Percentiles rank a stretch among this genome's conserved stretches.
phyloP scores from a whole-genome alignment of 768 basidiomycete genomes.

The Russula vinacea region DNA sequence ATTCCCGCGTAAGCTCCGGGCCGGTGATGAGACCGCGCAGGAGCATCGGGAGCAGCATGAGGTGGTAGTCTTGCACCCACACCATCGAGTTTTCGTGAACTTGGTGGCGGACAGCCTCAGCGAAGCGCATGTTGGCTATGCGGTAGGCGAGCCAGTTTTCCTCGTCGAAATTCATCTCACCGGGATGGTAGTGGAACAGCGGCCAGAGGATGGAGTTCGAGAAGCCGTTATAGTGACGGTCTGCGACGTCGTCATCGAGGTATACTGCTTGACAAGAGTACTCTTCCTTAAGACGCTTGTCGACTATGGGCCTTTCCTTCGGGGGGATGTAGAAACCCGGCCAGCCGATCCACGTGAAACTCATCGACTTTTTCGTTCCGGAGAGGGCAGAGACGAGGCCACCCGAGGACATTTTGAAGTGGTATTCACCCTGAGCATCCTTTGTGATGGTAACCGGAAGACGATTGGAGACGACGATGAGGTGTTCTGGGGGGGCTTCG shows the following conservation, averaged over 20 bases:
- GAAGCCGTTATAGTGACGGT: conserved; percentile 97
- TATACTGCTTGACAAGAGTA: conserved; percentile 98
- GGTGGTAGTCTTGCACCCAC: conserved; percentile 98
- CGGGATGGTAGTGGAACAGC: conserved; percentile 98
- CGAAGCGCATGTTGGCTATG: conserved; percentile 93
- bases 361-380: conserved; percentile 97
- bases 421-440: conserved; percentile 88
- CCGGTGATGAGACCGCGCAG: conserved; percentile 86
- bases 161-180: conserved; percentile 99
- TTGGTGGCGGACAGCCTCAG: conserved; percentile 79
- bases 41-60: conserved; percentile 97
- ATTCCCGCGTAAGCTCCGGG: conserved; percentile 51
- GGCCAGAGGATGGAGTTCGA: conserved; percentile 99
- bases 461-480: conserved; percentile 95
- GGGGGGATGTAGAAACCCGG: conserved; percentile 90
- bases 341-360: conserved; percentile 98
- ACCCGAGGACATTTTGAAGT: conserved; percentile 99
- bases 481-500: conserved; percentile 53
- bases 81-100: conserved; percentile 88
- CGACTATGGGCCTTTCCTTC: conserved; percentile 87
- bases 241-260: conserved; percentile 97
- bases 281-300: conserved; percentile 89
- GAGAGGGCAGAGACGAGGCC: conserved; percentile 96
- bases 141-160: conserved; percentile 98
- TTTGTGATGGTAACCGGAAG: conserved; percentile 95